Percentiles rank a stretch among this genome's conserved stretches.
Evolutionary conservation across 1,284 basidiomycete genomes (phyloP).

Genomic region (Chondrostereum purpureum): DNA sequence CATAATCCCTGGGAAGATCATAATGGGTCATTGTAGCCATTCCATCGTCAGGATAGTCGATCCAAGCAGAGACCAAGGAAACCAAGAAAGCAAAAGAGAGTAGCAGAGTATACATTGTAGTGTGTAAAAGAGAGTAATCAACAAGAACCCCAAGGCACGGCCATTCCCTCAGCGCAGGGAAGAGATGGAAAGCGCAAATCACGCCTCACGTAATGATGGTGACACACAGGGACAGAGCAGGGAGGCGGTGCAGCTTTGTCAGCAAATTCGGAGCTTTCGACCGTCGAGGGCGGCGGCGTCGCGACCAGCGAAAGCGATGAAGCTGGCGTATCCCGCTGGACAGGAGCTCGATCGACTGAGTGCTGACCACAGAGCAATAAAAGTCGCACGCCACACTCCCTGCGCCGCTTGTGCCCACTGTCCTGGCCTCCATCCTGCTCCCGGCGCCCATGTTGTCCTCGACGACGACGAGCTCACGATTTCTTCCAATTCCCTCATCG

Average conservation of each 20-base stretch:
- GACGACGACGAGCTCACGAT: no score
- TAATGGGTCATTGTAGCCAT: slow-evolving; percentile 50
- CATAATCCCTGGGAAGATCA: slow-evolving; percentile 46
- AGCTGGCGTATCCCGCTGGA: slow-evolving; percentile 57
- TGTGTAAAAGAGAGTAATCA: no score
- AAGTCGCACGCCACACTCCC: slow-evolving; percentile 68
- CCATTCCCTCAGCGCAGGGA: not conserved
- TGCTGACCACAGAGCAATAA: slow-evolving; percentile 48
- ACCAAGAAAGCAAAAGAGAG: slow-evolving; percentile 11
- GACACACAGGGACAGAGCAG: not conserved
- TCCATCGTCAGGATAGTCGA: slow-evolving; percentile 49
- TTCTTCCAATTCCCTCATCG: slow-evolving; percentile 41
- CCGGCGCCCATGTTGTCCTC: slow-evolving; percentile 46
- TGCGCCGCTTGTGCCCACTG: slow-evolving; percentile 59
- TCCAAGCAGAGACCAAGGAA: slow-evolving; percentile 34
- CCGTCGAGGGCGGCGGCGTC: no score
- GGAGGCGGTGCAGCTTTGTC: not conserved
- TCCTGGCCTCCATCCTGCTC: slow-evolving; percentile 61
- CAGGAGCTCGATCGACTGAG: slow-evolving; percentile 40
- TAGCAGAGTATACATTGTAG: slow-evolving; percentile 7
- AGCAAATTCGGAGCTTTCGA: no score
- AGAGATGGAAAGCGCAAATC: not conserved
- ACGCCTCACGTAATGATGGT: not conserved
- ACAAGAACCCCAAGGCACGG: no score
- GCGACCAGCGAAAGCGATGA: no score